Evolutionary conservation across 2,329 filamentous ascomycete species (phyloP), one percentile per base, ranked within the genome.

Genomic region (Juglanconis oblonga): DNA sequence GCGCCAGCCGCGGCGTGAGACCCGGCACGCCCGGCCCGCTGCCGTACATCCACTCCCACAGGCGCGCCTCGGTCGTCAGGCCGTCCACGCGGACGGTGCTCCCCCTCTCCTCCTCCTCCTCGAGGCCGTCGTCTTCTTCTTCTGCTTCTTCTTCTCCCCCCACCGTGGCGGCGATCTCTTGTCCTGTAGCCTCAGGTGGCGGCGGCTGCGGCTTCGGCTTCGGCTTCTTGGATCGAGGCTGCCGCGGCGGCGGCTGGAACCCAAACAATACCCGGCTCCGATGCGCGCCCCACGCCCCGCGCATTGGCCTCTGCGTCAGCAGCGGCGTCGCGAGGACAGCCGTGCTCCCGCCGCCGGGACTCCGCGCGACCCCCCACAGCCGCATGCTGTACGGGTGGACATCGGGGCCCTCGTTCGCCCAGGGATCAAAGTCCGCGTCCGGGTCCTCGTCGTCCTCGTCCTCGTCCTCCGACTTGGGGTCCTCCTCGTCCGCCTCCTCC

Each of bases 1-100:
- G 58, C 58, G 61, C 31, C 52, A 13, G 48, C 7, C 24, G 48
- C 8, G 62, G 52, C 14, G 72, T 71, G 29, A 77, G 72, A 4
- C 78, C 80, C 0, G 76, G 73, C 3, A 84, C 78, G 2, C 76
- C 72, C 0, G 75, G 72, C 0, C 80, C 81, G n/a, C 72, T 72
- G 17, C 81, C 82, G 65, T 86, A 86, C 79, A 86, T 82, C 77
- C 80, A 84, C 62, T 85, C 80, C 78, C 83, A 86, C 49, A 81
- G 73, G 42, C 73, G 72, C 0, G 77, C 83, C 68, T 87, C 84
- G 2, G 82, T 83, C n/a, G 80, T 81, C 24, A 82, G 69, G 2
- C 64, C 67, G 55, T 63, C 45, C 32, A 49, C 53, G 29, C 66
- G 36, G 60, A 56, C 45, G 49, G n/a, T 31, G 24, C 44, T 38